Evolutionary conservation across 2,329 filamentous ascomycete genomes (phyloP), one percentile per base, ranked within the genome.

Genomic region (Fusarium pseudonygamai): DNA sequence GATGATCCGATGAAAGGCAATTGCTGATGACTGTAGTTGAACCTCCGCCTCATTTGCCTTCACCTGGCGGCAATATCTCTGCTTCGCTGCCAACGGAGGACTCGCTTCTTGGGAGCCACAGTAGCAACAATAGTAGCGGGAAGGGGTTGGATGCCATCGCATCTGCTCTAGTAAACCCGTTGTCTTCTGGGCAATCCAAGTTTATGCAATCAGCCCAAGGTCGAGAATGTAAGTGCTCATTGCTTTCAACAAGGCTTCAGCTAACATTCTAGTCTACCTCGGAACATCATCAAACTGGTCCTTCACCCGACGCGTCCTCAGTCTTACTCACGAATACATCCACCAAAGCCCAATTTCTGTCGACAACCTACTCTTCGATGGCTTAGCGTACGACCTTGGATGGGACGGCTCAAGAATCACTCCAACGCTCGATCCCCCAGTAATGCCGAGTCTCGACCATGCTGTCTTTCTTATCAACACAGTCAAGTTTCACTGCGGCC

Each of bases 271-370:
- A 88, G 86, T 83, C 61, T 89, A 88, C 64, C 81, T 89, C 14
- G 87, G 87, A 4, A 86, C 86, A 5, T 88, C 87, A 0, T 89
- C 87, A 3, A 89, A 87, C 52, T 89, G 87, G 87, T 86, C 87
- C 0, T 89, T 89, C 56, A 83, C 83, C 32, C 81, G 87, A 13
- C 83, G 85, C 24, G 82, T 88, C 4, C 79, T 89, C n/a, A 83
- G 80, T 32, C 81, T 88, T 58, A 83, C 84, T 0, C 84, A 88
- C 53, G 83, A 87, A 65, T 81, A 84, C 59, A 79, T 87, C 26
- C 82, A 84, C 55, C 81, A 83, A 45, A 79, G 80, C 5, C 82
- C 84, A 3, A 77, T 85, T 0, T 84, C 87, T 0, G 79, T 85
- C 1, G 80, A 82, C 10, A 82, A 81, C 4, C 77, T 88, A 3